Base-by-base conservation (phyloP, 768 basidiomycete species). In the Kwoniella sp. region DNA sequence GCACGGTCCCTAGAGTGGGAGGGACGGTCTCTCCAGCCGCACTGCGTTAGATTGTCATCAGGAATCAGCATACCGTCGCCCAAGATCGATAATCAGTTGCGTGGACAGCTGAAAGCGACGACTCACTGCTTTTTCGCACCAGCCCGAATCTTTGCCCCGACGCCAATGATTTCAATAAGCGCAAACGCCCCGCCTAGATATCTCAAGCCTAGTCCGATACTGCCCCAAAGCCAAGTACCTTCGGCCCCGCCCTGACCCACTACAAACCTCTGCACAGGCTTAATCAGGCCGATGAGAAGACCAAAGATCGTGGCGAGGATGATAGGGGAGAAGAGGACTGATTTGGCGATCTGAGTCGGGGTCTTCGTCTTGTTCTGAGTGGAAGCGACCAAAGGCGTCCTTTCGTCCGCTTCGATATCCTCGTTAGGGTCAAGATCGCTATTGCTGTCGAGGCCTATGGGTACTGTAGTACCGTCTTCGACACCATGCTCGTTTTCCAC, bases 161-260 rank as follows among this genome's bases (percentile, higher is more conserved):
- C 50, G 15, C 65, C 71, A 4, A 77, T 33, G n/a, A 72, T 60
- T 22, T 79, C 76, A 0, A 79, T 62, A 0, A 75, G 47, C 8
- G 73, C 70, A 64, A 66, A 79, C 13, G 64, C 64, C 22, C 36
- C 48, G 2, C 76, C 78, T 2, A 77, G 57, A 9, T 68, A 37
- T 5, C 57, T 51, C 21, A 79, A 22, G 2, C 67, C 74, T 2
- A 63, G 56, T 1, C 76, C 78, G 10, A 76, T 26, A 54, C 67
- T 71, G n/a, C 69, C 65, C 78, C 78, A 77, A 2, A 72, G 24
- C 56, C 74, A 74, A n/a, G 61, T 70, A 6, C 15, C 54, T n/a
- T 61, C 64, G 15, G 60, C 46, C 10, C 26, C 63, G 19, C 33
- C 59, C 0, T 44, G 13, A 3, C 73, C 73, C 9, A 73, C 55